Evolutionary conservation across 139 green algal species (phyloP).

Genomic region (Tetradesmus lagerheimii): DNA sequence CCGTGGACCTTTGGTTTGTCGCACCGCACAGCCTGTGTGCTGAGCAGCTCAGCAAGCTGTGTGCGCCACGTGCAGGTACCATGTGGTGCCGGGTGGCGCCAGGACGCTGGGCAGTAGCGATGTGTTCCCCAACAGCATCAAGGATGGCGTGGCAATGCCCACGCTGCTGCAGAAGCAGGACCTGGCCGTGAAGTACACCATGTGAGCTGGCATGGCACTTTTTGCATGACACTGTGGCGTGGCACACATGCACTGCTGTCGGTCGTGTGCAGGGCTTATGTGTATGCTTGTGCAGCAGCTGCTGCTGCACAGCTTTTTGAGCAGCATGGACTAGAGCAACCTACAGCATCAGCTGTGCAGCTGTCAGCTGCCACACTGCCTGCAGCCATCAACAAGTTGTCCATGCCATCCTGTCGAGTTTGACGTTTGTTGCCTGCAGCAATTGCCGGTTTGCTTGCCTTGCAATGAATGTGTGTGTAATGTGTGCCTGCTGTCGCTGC

Average conservation of each 20-base stretch:
- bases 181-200: neutral
- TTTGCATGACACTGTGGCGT: no score
- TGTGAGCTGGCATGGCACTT: neutral
- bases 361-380: no score
- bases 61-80: neutral
- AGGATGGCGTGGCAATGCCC: neutral
- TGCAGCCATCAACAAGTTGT: no score
- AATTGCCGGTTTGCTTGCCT: no score
- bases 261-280: no score
- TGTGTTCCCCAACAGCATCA: neutral
- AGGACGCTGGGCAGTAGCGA: neutral
- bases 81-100: neutral
- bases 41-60: neutral
- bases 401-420: no score
- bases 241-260: neutral
- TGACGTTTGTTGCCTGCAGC: neutral
- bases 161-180: slow-evolving; percentile 1
- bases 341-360: no score
- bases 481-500: neutral
- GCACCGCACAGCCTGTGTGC: neutral
- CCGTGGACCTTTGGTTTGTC: neutral
- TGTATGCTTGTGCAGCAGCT: neutral
- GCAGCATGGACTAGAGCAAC: no score
- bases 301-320: no score
- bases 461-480: no score